phyloP scores from a whole-genome alignment of 1,139 yeast species.

The Suhomyces wounanorum region DNA sequence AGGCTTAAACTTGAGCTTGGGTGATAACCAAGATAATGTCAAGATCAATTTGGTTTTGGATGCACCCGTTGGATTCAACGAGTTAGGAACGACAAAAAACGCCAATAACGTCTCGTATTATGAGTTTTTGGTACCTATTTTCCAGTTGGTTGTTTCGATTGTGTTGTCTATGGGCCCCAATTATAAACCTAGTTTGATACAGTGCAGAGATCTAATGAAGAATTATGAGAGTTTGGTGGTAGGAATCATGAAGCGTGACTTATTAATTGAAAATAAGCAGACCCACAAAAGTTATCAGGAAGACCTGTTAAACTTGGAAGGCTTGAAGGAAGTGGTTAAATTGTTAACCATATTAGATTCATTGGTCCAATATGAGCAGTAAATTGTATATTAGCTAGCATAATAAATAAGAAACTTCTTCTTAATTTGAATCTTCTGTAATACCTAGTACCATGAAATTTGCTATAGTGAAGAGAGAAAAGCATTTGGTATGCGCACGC shows the following conservation, averaged over 20 bases:
- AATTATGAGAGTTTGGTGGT: conserved; percentile 59
- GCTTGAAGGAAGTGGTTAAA: conserved; percentile 53
- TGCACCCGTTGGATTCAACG: conserved; percentile 44
- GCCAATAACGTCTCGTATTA: conserved; percentile 51
- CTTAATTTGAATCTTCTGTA: no score
- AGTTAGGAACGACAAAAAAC: conserved; percentile 19
- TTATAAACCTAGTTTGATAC: conserved; percentile 61
- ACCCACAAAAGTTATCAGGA: conserved; percentile 22
- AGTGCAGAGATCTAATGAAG: conserved; percentile 53
- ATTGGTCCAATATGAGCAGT: conserved; percentile 34
- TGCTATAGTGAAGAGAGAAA: no score
- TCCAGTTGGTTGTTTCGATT: conserved; percentile 70
- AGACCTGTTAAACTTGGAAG: conserved; percentile 27
- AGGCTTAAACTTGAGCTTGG: conserved; percentile 54
- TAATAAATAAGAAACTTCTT: background rate
- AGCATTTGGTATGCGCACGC: conserved; percentile 3
- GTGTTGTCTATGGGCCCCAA: conserved; percentile 78
- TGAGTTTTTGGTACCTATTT: conserved; percentile 74
- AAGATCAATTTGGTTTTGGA: conserved; percentile 52
- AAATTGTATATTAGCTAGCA: conserved; percentile 5
- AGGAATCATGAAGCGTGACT: conserved; percentile 72
- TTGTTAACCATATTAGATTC: conserved; percentile 60
- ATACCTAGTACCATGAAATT: no score
- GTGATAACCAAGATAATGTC: conserved; percentile 24
- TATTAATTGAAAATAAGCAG: conserved; percentile 37